Conservation (phyloP, 192 early-diverging fungal species). For the Coemansia erecta region DNA sequence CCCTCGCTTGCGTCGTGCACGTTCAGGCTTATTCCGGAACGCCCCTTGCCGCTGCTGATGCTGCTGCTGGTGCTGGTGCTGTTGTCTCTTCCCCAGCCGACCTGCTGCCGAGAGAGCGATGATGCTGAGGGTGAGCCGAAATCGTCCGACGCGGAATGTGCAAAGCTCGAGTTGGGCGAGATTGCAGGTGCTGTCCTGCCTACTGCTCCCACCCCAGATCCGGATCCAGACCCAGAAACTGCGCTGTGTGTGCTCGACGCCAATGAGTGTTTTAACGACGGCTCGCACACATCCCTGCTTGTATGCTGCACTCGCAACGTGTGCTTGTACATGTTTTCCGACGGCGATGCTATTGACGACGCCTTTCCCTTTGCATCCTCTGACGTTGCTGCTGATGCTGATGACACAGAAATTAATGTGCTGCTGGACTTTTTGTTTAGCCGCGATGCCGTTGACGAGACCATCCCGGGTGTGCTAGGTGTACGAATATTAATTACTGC, state of each 20-base stretch:
- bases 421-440: slow-evolving; percentile 26
- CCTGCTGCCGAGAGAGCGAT: background rate
- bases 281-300: background rate
- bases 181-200: slow-evolving; percentile 4
- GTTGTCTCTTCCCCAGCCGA: no score
- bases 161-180: background rate
- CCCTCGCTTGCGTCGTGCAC: slow-evolving; percentile 39
- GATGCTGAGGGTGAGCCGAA: background rate
- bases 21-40: slow-evolving; percentile 18
- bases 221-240: no score
- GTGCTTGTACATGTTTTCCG: slow-evolving; percentile 26
- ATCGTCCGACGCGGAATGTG: background rate
- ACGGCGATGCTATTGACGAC: background rate
- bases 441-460: background rate
- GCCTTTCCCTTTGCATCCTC: background rate
- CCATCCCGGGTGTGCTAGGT: slow-evolving; percentile 1
- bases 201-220: background rate
- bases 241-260: background rate
- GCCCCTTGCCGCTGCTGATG: background rate
- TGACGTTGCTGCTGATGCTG: no score
- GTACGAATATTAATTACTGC: slow-evolving; percentile 37
- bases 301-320: slow-evolving; percentile 9
- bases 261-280: background rate
- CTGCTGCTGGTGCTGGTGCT: no score
- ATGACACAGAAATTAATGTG: slow-evolving; percentile 4